Percentiles rank a stretch among this genome's conserved stretches.
These are phyloP conservation scores for Phytophthora lateralis DNA, from an alignment of 352 stramenopile genomes.

Conservation along the genomic window DNA sequence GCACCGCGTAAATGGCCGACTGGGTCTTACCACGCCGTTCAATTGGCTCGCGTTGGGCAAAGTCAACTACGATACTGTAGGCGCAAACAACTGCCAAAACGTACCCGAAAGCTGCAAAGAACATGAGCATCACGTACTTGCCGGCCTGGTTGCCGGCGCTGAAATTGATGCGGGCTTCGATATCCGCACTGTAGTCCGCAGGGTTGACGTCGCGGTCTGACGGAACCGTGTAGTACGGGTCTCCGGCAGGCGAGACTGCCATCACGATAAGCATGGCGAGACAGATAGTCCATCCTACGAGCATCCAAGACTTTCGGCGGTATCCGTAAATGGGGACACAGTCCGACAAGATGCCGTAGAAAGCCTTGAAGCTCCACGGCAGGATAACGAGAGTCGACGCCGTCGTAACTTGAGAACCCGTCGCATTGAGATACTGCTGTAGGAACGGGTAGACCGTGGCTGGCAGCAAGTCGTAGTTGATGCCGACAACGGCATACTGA, in stretches of 20 bases:
- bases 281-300: slow-evolving; percentile 50
- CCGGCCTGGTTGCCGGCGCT: slow-evolving; percentile 18
- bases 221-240: slow-evolving; percentile 40
- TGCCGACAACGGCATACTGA: slow-evolving; percentile 44
- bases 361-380: slow-evolving; percentile 70
- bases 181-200: slow-evolving; percentile 24
- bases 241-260: slow-evolving; percentile 17
- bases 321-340: slow-evolving; percentile 64
- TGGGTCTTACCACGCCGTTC: slow-evolving; percentile 41
- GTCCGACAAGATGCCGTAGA: slow-evolving; percentile 41
- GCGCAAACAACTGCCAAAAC: slow-evolving; percentile 55
- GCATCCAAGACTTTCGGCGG: slow-evolving; percentile 24
- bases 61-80: slow-evolving; percentile 50
- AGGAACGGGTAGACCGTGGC: slow-evolving; percentile 53
- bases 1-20: slow-evolving; percentile 41
- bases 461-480: slow-evolving; percentile 34
- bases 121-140: slow-evolving; percentile 52
- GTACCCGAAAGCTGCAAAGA: slow-evolving; percentile 59
- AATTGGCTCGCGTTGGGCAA: slow-evolving; percentile 40
- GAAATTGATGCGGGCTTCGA: slow-evolving; percentile 29
- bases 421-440: slow-evolving; percentile 43
- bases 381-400: slow-evolving; percentile 47
- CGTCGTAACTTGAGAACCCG: slow-evolving; percentile 28
- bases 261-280: slow-evolving; percentile 37
- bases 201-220: slow-evolving; percentile 24